Conservation (phyloP, 177 flowering plant species). For the Vitis hybrid region DNA sequence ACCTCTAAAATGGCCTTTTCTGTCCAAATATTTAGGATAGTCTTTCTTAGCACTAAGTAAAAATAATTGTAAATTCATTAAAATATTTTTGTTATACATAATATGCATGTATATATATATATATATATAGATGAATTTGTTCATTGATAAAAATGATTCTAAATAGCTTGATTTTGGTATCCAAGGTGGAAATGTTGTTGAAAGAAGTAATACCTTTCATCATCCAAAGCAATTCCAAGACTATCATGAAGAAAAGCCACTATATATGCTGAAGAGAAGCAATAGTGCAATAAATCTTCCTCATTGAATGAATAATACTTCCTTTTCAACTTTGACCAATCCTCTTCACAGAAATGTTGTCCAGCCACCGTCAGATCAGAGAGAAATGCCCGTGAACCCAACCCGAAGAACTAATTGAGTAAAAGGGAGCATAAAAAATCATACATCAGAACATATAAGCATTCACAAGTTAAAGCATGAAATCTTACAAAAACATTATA, state of each 20-base stretch:
- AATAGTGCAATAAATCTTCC: slow-evolving; percentile 73
- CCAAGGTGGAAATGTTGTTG: background rate
- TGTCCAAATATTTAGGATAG: too few species aligned
- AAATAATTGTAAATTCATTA: too few species aligned
- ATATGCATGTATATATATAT: too few species aligned
- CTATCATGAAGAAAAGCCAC: slow-evolving; percentile 90
- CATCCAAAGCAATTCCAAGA: slow-evolving; percentile 78
- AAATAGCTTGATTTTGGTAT: too few species aligned
- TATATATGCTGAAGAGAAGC: slow-evolving; percentile 97
- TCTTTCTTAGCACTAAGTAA: too few species aligned
- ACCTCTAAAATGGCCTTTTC: too few species aligned
- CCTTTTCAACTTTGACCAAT: slow-evolving; percentile 61
- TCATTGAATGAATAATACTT: slow-evolving; percentile 46
- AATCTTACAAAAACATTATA: background rate
- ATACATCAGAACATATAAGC: background rate
- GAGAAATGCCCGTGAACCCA: slow-evolving; percentile 54
- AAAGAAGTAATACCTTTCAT: slow-evolving; percentile 51
- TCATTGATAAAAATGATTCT: too few species aligned
- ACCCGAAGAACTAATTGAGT: slow-evolving; percentile 67
- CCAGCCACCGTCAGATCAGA: slow-evolving; percentile 72
- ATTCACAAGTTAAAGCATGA: background rate
- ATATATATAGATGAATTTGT: too few species aligned
- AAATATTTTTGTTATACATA: too few species aligned
- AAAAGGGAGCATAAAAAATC: slow-evolving; percentile 10
- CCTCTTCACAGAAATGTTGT: slow-evolving; percentile 74